These are phyloP conservation scores for Trifolium pratense DNA, from an alignment of 306 rosid species.

Conservation along the genomic window DNA sequence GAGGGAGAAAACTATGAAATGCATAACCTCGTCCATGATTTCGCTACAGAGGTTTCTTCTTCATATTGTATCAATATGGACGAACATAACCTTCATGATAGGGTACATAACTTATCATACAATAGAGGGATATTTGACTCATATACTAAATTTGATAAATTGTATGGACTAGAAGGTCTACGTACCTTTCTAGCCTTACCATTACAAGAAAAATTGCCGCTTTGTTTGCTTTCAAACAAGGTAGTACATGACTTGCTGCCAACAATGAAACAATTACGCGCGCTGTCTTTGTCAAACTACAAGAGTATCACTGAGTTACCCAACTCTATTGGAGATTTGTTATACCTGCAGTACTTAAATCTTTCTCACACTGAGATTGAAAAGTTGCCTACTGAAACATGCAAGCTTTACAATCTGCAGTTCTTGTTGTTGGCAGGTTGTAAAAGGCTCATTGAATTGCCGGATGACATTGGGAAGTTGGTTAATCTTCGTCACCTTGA, in stretches of 20 bases:
- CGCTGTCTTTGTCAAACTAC: conserved; percentile 3
- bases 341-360: conserved; percentile 39
- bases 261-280: conserved; percentile 10
- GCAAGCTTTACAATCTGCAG: conserved; percentile 38
- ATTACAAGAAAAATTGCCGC: not conserved
- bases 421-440: conserved; percentile 30
- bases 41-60: conserved; percentile 30
- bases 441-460: not conserved
- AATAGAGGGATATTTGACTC: not conserved
- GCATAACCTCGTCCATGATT: conserved; percentile 36
- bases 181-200: conserved; percentile 1
- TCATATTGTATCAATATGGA: not conserved
- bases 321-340: conserved; percentile 24
- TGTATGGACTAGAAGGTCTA: not conserved
- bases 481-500: conserved; percentile 9
- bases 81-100: not conserved
- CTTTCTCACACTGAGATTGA: not conserved
- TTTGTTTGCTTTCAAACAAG: conserved; percentile 14
- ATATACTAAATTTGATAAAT: not conserved
- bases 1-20: not conserved
- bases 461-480: not conserved
- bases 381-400: conserved; percentile 17
- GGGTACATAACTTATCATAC: conserved; percentile 31
- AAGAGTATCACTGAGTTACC: conserved; percentile 18
- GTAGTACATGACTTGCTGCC: conserved; percentile 15